Conservation (phyloP, 163 green algal genomes). For the Scenedesmus sp. region DNA sequence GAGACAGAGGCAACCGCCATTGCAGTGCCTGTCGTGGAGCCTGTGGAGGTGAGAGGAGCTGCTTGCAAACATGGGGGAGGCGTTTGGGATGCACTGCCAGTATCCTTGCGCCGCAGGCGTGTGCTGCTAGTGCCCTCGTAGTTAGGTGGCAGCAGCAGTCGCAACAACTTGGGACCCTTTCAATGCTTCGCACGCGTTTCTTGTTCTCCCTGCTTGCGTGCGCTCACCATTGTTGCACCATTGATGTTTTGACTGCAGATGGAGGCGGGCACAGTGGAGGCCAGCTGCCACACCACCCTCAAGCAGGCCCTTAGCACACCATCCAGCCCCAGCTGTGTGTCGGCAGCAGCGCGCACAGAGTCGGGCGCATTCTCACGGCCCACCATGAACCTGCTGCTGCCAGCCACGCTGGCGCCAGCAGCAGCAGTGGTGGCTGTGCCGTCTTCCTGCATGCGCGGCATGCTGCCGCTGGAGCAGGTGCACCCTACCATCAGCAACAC, state of each 20-base stretch:
- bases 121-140: no score
- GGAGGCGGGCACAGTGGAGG: background rate
- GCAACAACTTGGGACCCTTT: background rate
- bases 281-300: background rate
- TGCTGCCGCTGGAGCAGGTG: constrained; percentile 41
- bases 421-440: background rate
- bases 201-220: background rate
- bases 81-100: background rate
- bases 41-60: background rate
- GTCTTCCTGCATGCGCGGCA: background rate
- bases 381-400: background rate
- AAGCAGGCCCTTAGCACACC: constrained; percentile 8
- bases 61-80: background rate
- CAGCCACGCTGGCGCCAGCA: background rate
- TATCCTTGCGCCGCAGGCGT: background rate
- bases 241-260: background rate
- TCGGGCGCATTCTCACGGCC: background rate
- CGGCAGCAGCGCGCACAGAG: background rate
- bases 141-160: background rate
- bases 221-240: background rate
- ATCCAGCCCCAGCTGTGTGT: constrained; percentile 39
- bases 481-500: constrained; percentile 16
- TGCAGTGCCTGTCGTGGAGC: background rate
- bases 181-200: background rate
- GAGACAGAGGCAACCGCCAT: background rate